Conservation (phyloP, 768 basidiomycete genomes). For the Agrocybe praecox region DNA sequence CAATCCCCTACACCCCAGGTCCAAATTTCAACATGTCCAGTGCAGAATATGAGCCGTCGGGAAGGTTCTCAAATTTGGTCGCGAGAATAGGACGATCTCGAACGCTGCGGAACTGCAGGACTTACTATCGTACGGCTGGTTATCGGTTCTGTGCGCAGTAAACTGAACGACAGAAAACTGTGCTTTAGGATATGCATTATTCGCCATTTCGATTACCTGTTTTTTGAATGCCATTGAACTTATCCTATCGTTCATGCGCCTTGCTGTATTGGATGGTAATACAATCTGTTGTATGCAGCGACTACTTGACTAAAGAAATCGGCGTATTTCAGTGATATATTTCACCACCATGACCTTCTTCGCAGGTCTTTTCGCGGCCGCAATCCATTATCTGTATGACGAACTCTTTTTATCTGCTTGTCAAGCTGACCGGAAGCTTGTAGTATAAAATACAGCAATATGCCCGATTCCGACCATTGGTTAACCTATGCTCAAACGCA, state of each 20-base stretch:
- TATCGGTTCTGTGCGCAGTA: neutral
- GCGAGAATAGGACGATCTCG: neutral
- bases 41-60: neutral
- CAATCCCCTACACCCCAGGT: no score
- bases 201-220: slow-evolving; percentile 2
- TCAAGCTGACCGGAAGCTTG: neutral
- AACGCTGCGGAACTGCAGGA: slow-evolving; percentile 2
- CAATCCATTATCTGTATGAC: slow-evolving; percentile 7
- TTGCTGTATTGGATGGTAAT: slow-evolving; percentile 7
- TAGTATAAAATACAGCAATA: slow-evolving; percentile 7
- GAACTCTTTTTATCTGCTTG: neutral
- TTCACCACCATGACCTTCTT: slow-evolving; percentile 5
- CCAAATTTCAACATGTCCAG: neutral
- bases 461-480: slow-evolving; percentile 10
- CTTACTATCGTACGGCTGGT: slow-evolving; percentile 6
- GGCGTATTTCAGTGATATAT: neutral
- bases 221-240: slow-evolving; percentile 4
- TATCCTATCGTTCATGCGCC: slow-evolving; percentile 2
- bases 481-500: slow-evolving; percentile 10
- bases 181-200: slow-evolving; percentile 3
- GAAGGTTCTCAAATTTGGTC: neutral
- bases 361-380: slow-evolving; percentile 1
- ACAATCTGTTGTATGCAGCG: neutral
- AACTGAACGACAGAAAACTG: neutral
- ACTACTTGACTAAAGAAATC: neutral